phyloP scores from a whole-genome alignment of 176 grass and related monocot species.

The Otatea glauca region DNA sequence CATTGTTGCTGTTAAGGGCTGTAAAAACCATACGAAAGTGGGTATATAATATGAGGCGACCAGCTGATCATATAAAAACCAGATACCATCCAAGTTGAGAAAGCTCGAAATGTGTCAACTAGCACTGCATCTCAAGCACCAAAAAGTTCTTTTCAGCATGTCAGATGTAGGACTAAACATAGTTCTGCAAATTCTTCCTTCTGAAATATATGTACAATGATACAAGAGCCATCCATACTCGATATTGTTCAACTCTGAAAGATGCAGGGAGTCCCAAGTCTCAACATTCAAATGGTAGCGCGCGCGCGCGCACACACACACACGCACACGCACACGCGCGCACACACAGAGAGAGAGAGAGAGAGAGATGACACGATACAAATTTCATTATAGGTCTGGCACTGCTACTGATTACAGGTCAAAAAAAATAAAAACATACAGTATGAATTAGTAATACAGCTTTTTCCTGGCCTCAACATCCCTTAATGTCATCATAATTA shows the following conservation, averaged over 20 bases:
- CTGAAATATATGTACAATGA: background rate
- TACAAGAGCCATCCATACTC: constrained; percentile 19
- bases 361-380: background rate
- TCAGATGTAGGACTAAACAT: background rate
- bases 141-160: background rate
- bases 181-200: background rate
- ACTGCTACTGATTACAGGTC: constrained; percentile 10
- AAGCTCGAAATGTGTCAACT: background rate
- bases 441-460: background rate
- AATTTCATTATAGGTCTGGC: background rate
- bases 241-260: background rate
- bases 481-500: constrained; percentile 16
- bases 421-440: constrained; percentile 7
- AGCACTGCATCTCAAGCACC: constrained; percentile 2
- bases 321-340: too few species aligned
- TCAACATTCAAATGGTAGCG: background rate
- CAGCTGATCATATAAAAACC: background rate
- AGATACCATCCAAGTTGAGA: background rate
- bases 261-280: constrained; percentile 5
- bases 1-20: background rate
- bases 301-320: too few species aligned
- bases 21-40: background rate
- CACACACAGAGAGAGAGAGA: too few species aligned
- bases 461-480: background rate
- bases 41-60: background rate